Base-by-base conservation (phyloP, 2,329 filamentous ascomycete genomes). In the Lachnum nothofagi region DNA sequence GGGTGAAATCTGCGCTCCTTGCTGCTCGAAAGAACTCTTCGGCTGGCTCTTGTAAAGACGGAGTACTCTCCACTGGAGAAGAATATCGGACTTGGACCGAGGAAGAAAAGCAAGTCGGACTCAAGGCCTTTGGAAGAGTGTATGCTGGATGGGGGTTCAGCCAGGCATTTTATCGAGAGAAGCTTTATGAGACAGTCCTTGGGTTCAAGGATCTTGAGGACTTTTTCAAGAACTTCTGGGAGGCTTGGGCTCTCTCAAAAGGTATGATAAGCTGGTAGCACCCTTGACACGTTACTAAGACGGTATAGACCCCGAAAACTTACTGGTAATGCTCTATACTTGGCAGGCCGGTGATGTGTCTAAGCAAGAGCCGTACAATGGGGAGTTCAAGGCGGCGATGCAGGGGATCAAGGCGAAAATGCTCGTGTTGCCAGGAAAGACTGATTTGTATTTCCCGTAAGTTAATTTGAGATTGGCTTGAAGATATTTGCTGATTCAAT, bases 121-220 rank as follows among this genome's bases (percentile, higher is more conserved):
- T 91, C 34, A 89, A 84, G 60, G 86, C 87, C 0, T 78, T 91
- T 48, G 85, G 78, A 0, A 75, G 85, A 38, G 86, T 82, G 0
- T 93, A 93, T 66, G 86, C 87, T 1, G 87, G 86, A 0, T 93
- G 82, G 86, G 87, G 88, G 0, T 86, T 91, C 60, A 86, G 81
- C 44, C 86, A 91, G 60, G 76, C 85, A 0, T 91, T 91, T 60
- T 91, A 91, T 60, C 76, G 87, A 1, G 72, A 88, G 56, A 82
- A 76, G 62, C 51, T 88, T n/a, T 84, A 84, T 63, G 78, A 86
- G 63, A 81, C 66, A 1, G 70, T 63, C 1, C 73, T 90, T 7
- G 83, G 83, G 0, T 88, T 76, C 59, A 80, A 81, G 55, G 72
- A 79, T 46, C 71, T 91, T 2, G 85, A 90, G 53, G 80, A 86